Base-by-base conservation (phyloP, 2,329 filamentous ascomycete species). In the Botryotinia convoluta region DNA sequence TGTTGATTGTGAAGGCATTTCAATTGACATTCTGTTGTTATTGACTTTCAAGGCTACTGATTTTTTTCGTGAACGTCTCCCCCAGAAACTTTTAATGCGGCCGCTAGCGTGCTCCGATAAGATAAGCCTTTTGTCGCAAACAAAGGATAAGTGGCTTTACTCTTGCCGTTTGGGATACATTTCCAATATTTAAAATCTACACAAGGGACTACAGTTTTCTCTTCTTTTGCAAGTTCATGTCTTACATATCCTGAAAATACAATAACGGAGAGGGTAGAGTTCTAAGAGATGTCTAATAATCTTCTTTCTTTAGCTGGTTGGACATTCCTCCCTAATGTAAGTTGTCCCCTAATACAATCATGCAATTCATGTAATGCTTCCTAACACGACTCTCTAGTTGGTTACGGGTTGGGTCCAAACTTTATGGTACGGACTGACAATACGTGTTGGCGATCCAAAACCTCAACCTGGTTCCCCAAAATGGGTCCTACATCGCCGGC, bases 391-490 rank as follows among this genome's bases (percentile, higher is more conserved):
- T 74, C 16, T 62, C 61, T 77, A 97, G 93, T 89, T 95, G 78
- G 92, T 90, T 67, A 95, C 94, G 54, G 89, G 89, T 76, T 93
- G 91, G 85, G 82, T 92, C 9, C 95, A 98, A 82, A 87, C 87
- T 75, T 85, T 97, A 78, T 96, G 94, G 84, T 99, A 98, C 84
- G 87, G 91, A 79, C 84, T 98, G 77, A 93, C 93, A 72, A 95
- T 97, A 81, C 94, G 95, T 77, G 96, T 94, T 64, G 96, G 96
- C 80, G 91, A 94, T 75, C 92, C 93, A 22, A 93, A 92, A 74
- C 95, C 92, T 2, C 88, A 84, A 73, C 89, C 92, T 51, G 89
- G 93, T 82, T 86, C 87, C n/a, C 86, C 90, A 3, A 90, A 90
- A 77, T 93, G 89, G 81, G 86, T 87, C 76, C 86, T 87, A 73